Evolutionary conservation across 1,284 basidiomycete genomes (phyloP).

Genomic region (Cutaneotrichosporon curvatum): DNA sequence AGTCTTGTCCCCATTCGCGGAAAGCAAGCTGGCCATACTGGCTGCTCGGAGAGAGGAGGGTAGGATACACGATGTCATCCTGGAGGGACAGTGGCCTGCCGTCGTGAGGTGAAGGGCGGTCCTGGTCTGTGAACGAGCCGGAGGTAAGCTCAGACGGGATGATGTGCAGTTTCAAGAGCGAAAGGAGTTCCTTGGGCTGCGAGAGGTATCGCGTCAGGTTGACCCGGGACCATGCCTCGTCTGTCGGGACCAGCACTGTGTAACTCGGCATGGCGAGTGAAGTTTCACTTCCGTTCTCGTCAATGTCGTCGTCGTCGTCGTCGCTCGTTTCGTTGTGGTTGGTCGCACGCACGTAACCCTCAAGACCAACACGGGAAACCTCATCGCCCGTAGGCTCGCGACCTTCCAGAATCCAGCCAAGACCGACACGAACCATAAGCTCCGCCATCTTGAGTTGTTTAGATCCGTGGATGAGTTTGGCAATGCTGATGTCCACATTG

Average conservation of each 20-base stretch:
- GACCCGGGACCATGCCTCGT: conserved; percentile 82
- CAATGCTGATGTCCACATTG: conserved; percentile 74
- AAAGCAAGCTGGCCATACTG: conserved; percentile 76
- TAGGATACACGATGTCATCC: conserved; percentile 65
- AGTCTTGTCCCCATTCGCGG: conserved; percentile 52
- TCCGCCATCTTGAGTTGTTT: conserved; percentile 81
- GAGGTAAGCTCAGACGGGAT: conserved; percentile 51
- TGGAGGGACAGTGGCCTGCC: conserved; percentile 63
- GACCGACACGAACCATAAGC: conserved; percentile 70
- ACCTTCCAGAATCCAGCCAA: conserved; percentile 85
- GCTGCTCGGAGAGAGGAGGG: conserved; percentile 58
- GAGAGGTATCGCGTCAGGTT: conserved; percentile 74
- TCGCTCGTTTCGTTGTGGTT: conserved; percentile 47
- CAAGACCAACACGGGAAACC: conserved; percentile 40
- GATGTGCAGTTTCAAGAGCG: conserved; percentile 81
- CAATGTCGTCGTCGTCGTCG: conserved; percentile 38
- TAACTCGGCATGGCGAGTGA: conserved; percentile 48
- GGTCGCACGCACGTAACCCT: conserved; percentile 15
- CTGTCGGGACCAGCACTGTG: conserved; percentile 84
- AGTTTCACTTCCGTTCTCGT: conserved; percentile 3
- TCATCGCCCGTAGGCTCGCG: conserved; percentile 60
- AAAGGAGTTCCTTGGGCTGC: conserved; percentile 56
- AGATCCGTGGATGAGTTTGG: conserved; percentile 82
- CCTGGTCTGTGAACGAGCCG: conserved; percentile 1
- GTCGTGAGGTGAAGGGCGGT: conserved; percentile 19